Percentiles rank a stretch among this genome's conserved stretches.
phyloP scores from a whole-genome alignment of 2,329 filamentous ascomycete genomes.

The Scleromitrula shiraiana region DNA sequence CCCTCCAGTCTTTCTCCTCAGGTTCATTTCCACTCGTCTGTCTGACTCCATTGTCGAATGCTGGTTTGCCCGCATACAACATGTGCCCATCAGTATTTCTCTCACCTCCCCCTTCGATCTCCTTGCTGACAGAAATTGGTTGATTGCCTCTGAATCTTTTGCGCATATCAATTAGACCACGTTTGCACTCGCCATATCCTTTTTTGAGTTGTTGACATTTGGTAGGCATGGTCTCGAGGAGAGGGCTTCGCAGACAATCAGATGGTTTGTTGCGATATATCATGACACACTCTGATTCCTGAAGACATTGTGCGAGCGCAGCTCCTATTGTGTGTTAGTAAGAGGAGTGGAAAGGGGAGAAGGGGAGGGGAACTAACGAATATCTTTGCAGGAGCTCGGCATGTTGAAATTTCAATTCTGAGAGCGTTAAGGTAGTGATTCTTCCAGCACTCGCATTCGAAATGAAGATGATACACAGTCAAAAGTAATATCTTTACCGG shows the following conservation, averaged over 20 bases:
- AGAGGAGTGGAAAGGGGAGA: conserved; percentile 1
- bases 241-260: conserved; percentile 80
- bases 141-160: conserved; percentile 95
- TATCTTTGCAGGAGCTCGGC: conserved; percentile 95
- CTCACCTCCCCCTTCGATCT: conserved; percentile 48
- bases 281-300: conserved; percentile 95
- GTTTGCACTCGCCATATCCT: conserved; percentile 90
- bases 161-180: conserved; percentile 96
- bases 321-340: conserved; percentile 52
- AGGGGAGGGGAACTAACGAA: conserved; percentile 54
- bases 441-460: too few relatives aligned
- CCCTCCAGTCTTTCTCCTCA: conserved; percentile 52
- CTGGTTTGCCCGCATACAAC: conserved; percentile 70
- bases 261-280: conserved; percentile 76
- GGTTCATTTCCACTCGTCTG: conserved; percentile 61
- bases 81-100: conserved; percentile 44
- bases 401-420: conserved; percentile 38
- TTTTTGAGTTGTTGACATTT: conserved; percentile 90
- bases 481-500: background rate
- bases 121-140: conserved; percentile 60
- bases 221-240: conserved; percentile 72
- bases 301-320: conserved; percentile 88
- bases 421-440: too few relatives aligned
- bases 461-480: background rate
- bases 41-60: conserved; percentile 56